A percentile compares a stretch with the other conserved stretches of the same genome.
Conservation (phyloP, 768 basidiomycete species). For the Brasilioporus rufonigricans region DNA sequence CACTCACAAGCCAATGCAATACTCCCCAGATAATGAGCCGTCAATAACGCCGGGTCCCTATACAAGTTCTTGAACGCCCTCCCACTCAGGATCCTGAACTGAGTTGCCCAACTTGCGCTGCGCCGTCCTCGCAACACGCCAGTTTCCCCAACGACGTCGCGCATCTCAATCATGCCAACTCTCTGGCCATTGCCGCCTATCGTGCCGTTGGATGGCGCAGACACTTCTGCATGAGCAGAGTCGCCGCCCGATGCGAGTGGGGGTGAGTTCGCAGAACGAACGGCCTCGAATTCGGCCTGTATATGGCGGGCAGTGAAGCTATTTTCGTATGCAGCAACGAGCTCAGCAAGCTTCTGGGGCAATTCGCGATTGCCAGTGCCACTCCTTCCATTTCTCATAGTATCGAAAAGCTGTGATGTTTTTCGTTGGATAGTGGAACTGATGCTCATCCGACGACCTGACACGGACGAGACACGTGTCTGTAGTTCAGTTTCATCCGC, state of each 20-base stretch:
- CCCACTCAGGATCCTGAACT: constrained; percentile 93
- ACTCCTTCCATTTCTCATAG: constrained; percentile 40
- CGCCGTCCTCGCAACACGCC: constrained; percentile 65
- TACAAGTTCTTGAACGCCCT: constrained; percentile 98
- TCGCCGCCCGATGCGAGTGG: neutral
- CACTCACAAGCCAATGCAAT: constrained; percentile 79
- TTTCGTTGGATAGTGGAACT: constrained; percentile 62
- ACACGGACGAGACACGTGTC: constrained; percentile 32
- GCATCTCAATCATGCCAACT: constrained; percentile 43
- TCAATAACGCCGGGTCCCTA: constrained; percentile 87
- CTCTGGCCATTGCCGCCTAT: constrained; percentile 23
- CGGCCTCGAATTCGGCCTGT: constrained; percentile 55
- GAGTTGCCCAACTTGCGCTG: constrained; percentile 83
- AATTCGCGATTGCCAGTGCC: constrained; percentile 35
- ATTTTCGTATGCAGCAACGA: constrained; percentile 70
- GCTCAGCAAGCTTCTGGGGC: constrained; percentile 57
- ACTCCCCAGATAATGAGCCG: constrained; percentile 86
- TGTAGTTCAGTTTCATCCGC: constrained; percentile 53
- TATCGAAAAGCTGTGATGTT: constrained; percentile 70
- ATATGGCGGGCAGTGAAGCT: constrained; percentile 68
- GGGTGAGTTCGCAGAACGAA: constrained; percentile 24
- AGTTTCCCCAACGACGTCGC: constrained; percentile 70
- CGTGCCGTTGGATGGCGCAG: constrained; percentile 27
- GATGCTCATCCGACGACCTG: constrained; percentile 41
- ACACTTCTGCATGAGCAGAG: neutral